These are phyloP conservation scores for Penicillium sp. DNA, from an alignment of 2,329 filamentous ascomycete species.

Conservation along the genomic window DNA sequence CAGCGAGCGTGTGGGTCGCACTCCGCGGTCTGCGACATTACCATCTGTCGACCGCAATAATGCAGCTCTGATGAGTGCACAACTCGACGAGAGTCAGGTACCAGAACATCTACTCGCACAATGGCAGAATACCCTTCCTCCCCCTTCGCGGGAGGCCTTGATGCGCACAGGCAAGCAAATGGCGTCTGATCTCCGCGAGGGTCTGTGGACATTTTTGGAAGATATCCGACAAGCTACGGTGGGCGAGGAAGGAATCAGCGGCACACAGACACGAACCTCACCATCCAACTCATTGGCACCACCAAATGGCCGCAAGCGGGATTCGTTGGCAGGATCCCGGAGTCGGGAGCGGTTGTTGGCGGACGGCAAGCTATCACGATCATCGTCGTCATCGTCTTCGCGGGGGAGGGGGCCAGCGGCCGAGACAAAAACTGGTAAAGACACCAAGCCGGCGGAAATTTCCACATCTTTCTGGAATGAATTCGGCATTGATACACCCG, in stretches of 20 bases:
- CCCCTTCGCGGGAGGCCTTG: slow-evolving; percentile 52
- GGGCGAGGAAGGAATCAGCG: slow-evolving; percentile 80
- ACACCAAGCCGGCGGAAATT: slow-evolving; percentile 43
- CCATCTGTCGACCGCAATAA: slow-evolving; percentile 41
- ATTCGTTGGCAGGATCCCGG: slow-evolving; percentile 34
- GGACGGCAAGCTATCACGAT: slow-evolving; percentile 32
- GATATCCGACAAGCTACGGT: slow-evolving; percentile 94
- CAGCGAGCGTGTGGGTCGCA: slow-evolving; percentile 33
- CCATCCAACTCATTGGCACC: slow-evolving; percentile 24
- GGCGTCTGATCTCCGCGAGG: slow-evolving; percentile 83
- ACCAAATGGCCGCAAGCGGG: slow-evolving; percentile 26
- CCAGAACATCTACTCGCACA: slow-evolving; percentile 41
- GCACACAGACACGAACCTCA: slow-evolving; percentile 45
- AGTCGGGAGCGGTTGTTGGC: slow-evolving; percentile 36
- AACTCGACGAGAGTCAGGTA: slow-evolving; percentile 21
- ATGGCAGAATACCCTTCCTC: slow-evolving; percentile 45
- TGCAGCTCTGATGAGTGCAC: slow-evolving; percentile 20
- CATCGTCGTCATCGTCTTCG: slow-evolving; percentile 34
- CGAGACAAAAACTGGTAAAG: slow-evolving; percentile 42
- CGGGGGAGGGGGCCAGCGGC: slow-evolving; percentile 30
- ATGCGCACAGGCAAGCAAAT: slow-evolving; percentile 69
- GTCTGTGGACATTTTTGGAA: slow-evolving; percentile 91
- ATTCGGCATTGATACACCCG: slow-evolving; percentile 52
- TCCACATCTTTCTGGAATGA: slow-evolving; percentile 52
- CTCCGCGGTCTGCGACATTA: slow-evolving; percentile 43